Percentiles rank a stretch among this genome's conserved stretches.
Conservation (phyloP, 306 rosid genomes). For the Senna tora region DNA sequence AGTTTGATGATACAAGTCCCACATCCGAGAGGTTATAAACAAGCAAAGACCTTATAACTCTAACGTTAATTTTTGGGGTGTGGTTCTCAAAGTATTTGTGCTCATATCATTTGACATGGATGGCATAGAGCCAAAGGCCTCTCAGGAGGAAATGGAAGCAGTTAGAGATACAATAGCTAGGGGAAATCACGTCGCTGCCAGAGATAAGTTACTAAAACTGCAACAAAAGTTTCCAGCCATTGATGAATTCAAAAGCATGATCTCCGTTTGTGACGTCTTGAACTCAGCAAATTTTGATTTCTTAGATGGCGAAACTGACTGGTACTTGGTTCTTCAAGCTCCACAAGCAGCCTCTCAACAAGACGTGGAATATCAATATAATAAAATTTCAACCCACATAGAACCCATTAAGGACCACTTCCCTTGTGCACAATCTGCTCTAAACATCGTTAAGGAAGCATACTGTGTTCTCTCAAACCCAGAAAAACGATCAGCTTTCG, state of each 20-base stretch:
- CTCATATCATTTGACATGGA: not conserved
- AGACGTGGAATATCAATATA: conserved; percentile 9
- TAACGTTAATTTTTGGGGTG: no score
- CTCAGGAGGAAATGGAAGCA: conserved; percentile 4
- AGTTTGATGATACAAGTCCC: no score
- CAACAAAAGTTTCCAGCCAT: conserved; percentile 6
- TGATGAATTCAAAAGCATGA: conserved; percentile 12
- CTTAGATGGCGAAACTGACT: not conserved
- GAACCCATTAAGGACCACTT: not conserved
- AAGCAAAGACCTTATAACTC: no score
- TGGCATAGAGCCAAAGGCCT: not conserved
- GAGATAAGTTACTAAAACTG: conserved; percentile 1
- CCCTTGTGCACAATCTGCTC: not conserved
- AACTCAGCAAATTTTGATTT: conserved; percentile 14
- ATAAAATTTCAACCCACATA: not conserved
- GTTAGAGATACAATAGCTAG: not conserved
- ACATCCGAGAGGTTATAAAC: no score
- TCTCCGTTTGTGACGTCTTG: conserved; percentile 10
- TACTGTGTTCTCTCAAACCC: conserved; percentile 16
- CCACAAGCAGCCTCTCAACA: not conserved
- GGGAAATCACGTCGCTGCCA: not conserved
- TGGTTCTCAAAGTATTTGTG: no score
- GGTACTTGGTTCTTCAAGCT: conserved; percentile 28
- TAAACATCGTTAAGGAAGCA: conserved; percentile 9
- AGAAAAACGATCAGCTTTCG: conserved; percentile 1